Evolutionary conservation across 805 yeast species (phyloP).

Genomic region (Kuraishia hungarica): DNA sequence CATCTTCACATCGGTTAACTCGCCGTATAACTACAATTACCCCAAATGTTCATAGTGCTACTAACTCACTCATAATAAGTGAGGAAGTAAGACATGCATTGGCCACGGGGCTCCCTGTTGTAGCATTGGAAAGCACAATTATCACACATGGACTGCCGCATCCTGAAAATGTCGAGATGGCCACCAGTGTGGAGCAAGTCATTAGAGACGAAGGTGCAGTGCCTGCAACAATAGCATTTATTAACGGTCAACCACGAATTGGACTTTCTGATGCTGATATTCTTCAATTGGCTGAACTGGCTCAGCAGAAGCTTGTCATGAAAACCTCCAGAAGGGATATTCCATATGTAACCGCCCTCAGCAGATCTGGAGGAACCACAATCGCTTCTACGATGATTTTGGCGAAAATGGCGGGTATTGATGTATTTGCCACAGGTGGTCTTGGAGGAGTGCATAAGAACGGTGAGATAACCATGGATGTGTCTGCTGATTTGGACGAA

Average conservation of each 20-base stretch:
- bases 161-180: conserved; percentile 72
- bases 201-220: conserved; percentile 57
- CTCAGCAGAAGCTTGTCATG: conserved; percentile 20
- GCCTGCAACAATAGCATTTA: conserved; percentile 82
- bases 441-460: conserved; percentile 87
- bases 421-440: conserved; percentile 90
- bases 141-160: conserved; percentile 85
- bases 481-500: conserved; percentile 84
- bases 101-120: conserved; percentile 51
- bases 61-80: background rate
- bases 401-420: conserved; percentile 66
- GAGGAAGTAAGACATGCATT: conserved; percentile 59
- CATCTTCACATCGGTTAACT: background rate
- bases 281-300: conserved; percentile 35
- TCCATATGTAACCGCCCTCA: conserved; percentile 56
- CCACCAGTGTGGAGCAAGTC: conserved; percentile 51
- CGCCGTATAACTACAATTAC: background rate
- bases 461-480: conserved; percentile 67
- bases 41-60: background rate
- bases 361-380: conserved; percentile 79
- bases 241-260: conserved; percentile 62
- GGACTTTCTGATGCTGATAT: conserved; percentile 49
- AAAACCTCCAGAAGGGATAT: conserved; percentile 81
- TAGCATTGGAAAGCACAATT: conserved; percentile 80
- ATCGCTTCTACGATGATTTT: conserved; percentile 85